Evolutionary conservation across 164 flowering plant genomes (phyloP).

Genomic region (Annona cherimola): DNA sequence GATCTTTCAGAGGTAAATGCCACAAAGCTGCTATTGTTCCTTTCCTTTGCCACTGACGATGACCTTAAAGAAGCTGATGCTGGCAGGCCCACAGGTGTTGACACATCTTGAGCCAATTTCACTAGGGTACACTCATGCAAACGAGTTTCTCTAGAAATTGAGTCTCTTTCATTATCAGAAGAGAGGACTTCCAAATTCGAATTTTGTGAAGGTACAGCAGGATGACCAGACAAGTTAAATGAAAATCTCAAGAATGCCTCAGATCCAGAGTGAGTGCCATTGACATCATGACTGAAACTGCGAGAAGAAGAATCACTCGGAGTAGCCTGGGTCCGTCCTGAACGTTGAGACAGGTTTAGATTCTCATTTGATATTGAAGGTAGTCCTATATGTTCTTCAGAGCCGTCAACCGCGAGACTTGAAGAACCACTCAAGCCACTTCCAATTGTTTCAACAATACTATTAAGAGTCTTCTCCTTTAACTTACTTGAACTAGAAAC

Average conservation of each 20-base stretch:
- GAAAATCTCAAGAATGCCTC: slow-evolving; percentile 14
- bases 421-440: slow-evolving; percentile 20
- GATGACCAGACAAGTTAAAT: slow-evolving; percentile 22
- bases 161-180: slow-evolving; percentile 15
- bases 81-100: not conserved
- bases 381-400: slow-evolving; percentile 20
- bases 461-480: slow-evolving; percentile 18
- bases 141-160: slow-evolving; percentile 12
- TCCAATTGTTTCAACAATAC: slow-evolving; percentile 13
- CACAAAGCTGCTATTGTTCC: slow-evolving; percentile 4
- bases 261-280: slow-evolving; percentile 22
- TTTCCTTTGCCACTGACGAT: not conserved
- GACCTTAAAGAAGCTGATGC: not conserved
- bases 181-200: slow-evolving; percentile 10
- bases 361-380: slow-evolving; percentile 20
- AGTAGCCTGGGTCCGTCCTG: slow-evolving; percentile 16
- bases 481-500: slow-evolving; percentile 18
- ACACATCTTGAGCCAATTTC: slow-evolving; percentile 1
- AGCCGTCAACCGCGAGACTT: slow-evolving; percentile 7
- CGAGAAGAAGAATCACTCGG: slow-evolving; percentile 12
- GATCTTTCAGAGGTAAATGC: not conserved
- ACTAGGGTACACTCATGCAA: slow-evolving; percentile 10
- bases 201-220: slow-evolving; percentile 7
- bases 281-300: slow-evolving; percentile 15
- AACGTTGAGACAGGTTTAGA: slow-evolving; percentile 32